Evolutionary conservation across 2,329 filamentous ascomycete species (phyloP), one percentile per base, ranked within the genome.

Genomic region (Zasmidium angulare): DNA sequence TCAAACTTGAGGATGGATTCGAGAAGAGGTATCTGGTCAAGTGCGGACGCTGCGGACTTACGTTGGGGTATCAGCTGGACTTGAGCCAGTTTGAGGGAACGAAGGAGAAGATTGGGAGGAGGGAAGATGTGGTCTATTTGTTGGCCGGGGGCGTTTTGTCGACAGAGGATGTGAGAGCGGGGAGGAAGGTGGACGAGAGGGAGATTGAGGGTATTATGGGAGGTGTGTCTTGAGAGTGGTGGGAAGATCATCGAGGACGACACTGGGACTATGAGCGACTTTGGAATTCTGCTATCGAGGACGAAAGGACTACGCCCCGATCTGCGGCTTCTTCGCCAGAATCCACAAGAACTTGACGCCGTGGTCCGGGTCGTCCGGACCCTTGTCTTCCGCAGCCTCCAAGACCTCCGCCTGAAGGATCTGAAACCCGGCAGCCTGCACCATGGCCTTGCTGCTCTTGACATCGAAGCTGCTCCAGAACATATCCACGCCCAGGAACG

Each of bases 11-110:
- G 10, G 84, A 88, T 59, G 88, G 87, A 3, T 89, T 89, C 62
- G 88, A 90, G 76, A 89, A 88, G 76, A 75, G 88, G 19, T 77
- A 82, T 58, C 66, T 85, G 3, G 76, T 84, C 63, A 77, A 82
- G 21, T 90, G 88, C 73, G 80, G 77, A 12, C 75, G 87, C 57
- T 90, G 88, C 75, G 77, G 79, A 29, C 70, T 88, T 24, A 78
- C 83, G 0, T 77, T 89, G 48, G 87, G 84, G 24, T 90, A 90
- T 75, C 79, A 83, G 68, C 72, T 89, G 46, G 83, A 85, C 66
- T 74, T 74, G 69, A 74, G 77, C 54, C 82, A 84, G 70, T 85
- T 73, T 60, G 62, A 67, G 19, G 67, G 57, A 67, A 70, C 53
- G 56, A 66, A 61, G 68, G 64, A 50, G 62, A 61, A 58, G 55